Percentiles rank a stretch among this genome's conserved stretches.
Conservation (phyloP, 1,284 basidiomycete species). For the Microbotryum intermedium region DNA sequence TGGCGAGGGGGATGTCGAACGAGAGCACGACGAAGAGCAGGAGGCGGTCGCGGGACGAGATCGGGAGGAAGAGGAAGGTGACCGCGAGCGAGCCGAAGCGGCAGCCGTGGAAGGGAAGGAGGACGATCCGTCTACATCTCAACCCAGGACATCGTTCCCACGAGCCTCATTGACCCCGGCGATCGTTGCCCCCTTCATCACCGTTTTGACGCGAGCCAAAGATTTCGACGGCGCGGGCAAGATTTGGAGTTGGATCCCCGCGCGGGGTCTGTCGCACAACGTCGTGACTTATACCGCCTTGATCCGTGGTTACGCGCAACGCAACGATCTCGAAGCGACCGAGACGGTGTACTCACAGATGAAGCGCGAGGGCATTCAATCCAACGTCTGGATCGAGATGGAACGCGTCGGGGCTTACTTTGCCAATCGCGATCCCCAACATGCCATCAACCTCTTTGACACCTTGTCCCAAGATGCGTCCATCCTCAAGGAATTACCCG, state of each 20-base stretch:
- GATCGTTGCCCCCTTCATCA: slow-evolving; percentile 17
- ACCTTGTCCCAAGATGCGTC: slow-evolving; percentile 9
- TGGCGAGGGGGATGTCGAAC: neutral
- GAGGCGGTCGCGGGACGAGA: neutral
- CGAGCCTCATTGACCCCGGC: slow-evolving; percentile 12
- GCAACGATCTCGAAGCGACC: slow-evolving; percentile 14
- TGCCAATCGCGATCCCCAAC: slow-evolving; percentile 8
- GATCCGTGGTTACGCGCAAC: slow-evolving; percentile 18
- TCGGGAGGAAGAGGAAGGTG: neutral
- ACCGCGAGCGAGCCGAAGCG: neutral
- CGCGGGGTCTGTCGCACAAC: slow-evolving; percentile 13
- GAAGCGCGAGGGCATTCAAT: slow-evolving; percentile 2
- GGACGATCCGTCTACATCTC: neutral
- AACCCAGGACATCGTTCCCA: neutral
- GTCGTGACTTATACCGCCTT: slow-evolving; percentile 22
- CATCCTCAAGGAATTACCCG: neutral
- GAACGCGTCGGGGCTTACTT: slow-evolving; percentile 19
- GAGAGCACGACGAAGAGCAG: neutral
- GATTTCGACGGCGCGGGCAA: slow-evolving; percentile 8
- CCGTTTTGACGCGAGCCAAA: slow-evolving; percentile 19
- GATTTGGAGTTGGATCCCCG: slow-evolving; percentile 22
- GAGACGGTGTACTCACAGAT: slow-evolving; percentile 15
- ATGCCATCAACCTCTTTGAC: slow-evolving; percentile 13
- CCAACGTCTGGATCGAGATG: slow-evolving; percentile 19
- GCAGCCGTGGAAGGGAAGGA: neutral